Evolutionary conservation across 73 alveolate genomes (phyloP).

Genomic region (Tetrahymena borealis): DNA sequence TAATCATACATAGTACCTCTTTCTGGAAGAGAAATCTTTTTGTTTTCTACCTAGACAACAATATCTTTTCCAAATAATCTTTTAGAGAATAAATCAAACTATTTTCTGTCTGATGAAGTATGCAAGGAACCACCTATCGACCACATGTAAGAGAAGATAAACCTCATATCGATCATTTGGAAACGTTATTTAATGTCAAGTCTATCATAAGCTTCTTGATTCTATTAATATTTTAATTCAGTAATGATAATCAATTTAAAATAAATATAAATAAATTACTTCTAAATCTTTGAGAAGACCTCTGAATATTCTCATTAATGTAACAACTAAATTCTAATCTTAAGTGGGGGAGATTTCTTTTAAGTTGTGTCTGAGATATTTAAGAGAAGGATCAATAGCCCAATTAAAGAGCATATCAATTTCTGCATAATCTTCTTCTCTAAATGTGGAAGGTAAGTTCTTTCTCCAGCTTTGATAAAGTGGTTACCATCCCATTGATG

Average conservation of each 20-base stretch:
- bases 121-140: constrained; percentile 91
- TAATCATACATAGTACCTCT: constrained; percentile 96
- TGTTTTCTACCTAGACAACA: constrained; percentile 64
- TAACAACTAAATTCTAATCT: constrained; percentile 56
- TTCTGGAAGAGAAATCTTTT: constrained; percentile 91
- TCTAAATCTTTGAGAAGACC: constrained; percentile 66
- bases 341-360: constrained; percentile 73
- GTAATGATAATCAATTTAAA: too few relatives aligned
- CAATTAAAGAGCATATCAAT: constrained; percentile 72
- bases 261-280: not conserved
- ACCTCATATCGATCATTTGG: constrained; percentile 30
- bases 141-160: constrained; percentile 93
- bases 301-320: constrained; percentile 54
- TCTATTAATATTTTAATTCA: not conserved
- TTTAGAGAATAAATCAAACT: constrained; percentile 80
- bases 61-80: constrained; percentile 80
- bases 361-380: constrained; percentile 47
- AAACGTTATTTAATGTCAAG: constrained; percentile 37
- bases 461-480: constrained; percentile 85
- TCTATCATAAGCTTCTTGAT: constrained; percentile 51
- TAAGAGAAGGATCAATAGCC: constrained; percentile 69
- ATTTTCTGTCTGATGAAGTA: constrained; percentile 83
- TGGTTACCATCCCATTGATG: constrained; percentile 86
- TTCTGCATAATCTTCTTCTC: constrained; percentile 66
- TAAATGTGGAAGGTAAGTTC: constrained; percentile 65